Conservation (phyloP, 1,139 yeast genomes). For the Diutina scorzettiae region DNA sequence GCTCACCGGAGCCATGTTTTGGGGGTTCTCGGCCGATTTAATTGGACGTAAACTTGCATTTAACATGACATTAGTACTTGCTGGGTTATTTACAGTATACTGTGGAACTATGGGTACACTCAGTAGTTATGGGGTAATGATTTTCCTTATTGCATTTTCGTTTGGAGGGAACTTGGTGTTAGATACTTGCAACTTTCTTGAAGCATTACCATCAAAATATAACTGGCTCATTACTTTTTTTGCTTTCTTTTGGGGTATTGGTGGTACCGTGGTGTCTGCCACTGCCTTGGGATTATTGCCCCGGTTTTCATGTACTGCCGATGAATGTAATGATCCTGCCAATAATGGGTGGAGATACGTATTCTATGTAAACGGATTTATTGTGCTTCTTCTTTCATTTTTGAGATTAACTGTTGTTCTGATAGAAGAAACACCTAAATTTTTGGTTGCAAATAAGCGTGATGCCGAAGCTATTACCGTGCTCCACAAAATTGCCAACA, state of each 20-base stretch:
- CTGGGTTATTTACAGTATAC: neutral
- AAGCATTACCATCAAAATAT: neutral
- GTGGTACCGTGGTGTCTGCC: neutral
- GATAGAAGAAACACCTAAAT: slow-evolving; percentile 48
- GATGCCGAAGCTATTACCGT: slow-evolving; percentile 37
- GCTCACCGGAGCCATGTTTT: slow-evolving; percentile 41
- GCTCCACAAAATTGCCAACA: slow-evolving; percentile 26
- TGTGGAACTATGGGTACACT: slow-evolving; percentile 1
- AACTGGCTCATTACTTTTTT: slow-evolving; percentile 2
- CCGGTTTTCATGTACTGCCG: neutral
- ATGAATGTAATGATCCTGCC: neutral
- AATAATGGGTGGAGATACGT: slow-evolving; percentile 5
- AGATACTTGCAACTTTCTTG: neutral
- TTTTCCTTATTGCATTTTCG: neutral
- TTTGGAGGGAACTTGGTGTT: slow-evolving; percentile 5
- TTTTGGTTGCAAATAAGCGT: slow-evolving; percentile 36
- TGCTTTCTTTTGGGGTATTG: slow-evolving; percentile 5
- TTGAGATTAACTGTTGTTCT: slow-evolving; percentile 33
- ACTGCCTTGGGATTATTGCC: neutral
- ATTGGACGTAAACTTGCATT: slow-evolving; percentile 48
- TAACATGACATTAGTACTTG: slow-evolving; percentile 36
- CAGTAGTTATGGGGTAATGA: neutral
- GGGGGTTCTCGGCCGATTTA: slow-evolving; percentile 50
- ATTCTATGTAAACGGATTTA: neutral
- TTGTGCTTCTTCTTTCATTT: slow-evolving; percentile 35